A percentile compares a stretch with the other conserved stretches of the same genome.
These are phyloP conservation scores for Coemansia sp. DNA, from an alignment of 192 early-diverging fungal species.

Conservation along the genomic window DNA sequence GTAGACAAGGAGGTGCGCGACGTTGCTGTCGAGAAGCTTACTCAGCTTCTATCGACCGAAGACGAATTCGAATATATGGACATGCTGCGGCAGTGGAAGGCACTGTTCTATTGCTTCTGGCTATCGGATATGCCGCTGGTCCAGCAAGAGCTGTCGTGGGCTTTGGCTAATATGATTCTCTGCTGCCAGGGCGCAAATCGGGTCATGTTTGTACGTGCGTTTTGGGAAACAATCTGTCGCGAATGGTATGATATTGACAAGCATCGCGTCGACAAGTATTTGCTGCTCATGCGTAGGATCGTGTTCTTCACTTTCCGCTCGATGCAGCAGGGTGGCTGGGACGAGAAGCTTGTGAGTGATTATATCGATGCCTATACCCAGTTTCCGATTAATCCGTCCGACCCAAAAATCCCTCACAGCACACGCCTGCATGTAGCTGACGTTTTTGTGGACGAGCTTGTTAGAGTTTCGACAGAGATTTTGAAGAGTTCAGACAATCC, in stretches of 20 bases:
- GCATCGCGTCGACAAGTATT: constrained; percentile 50
- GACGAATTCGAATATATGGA: constrained; percentile 58
- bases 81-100: constrained; percentile 87
- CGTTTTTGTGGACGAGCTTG: constrained; percentile 47
- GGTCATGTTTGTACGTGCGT: constrained; percentile 35
- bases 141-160: constrained; percentile 83
- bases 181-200: constrained; percentile 35
- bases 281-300: constrained; percentile 42
- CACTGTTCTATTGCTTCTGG: constrained; percentile 94
- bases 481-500: constrained; percentile 8
- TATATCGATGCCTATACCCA: constrained; percentile 27
- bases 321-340: constrained; percentile 40
- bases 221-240: constrained; percentile 52
- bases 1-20: constrained; percentile 51
- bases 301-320: constrained; percentile 38
- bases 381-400: constrained; percentile 24
- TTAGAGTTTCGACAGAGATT: constrained; percentile 21
- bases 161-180: constrained; percentile 58
- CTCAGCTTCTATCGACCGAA: constrained; percentile 13
- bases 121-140: constrained; percentile 93
- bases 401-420: constrained; percentile 40
- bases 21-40: constrained; percentile 25
- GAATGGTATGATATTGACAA: constrained; percentile 53
- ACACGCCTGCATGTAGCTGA: constrained; percentile 40
- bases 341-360: constrained; percentile 20